These are phyloP conservation scores for Populus ilicifolia DNA, from an alignment of 345 rosid species.

Conservation along the genomic window DNA sequence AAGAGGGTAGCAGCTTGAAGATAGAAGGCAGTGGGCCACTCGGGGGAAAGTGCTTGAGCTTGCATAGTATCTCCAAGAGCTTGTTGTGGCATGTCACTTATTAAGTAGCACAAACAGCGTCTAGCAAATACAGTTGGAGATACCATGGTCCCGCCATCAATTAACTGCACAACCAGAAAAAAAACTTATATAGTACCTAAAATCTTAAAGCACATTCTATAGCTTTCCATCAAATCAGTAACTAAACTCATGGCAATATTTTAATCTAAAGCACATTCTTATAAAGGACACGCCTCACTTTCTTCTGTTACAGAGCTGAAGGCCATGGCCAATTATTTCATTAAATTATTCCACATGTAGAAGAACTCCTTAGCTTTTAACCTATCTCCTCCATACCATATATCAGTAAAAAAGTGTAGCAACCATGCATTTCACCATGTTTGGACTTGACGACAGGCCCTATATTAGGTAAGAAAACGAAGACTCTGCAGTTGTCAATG, in stretches of 20 bases:
- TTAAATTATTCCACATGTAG: not conserved
- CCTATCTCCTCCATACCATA: not conserved
- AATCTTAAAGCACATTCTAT: not conserved
- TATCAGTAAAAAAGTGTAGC: not conserved
- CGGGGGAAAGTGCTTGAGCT: slow-evolving; percentile 77
- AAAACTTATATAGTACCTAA: not conserved
- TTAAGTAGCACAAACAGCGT: slow-evolving; percentile 77
- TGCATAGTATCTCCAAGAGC: slow-evolving; percentile 93
- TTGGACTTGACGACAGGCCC: too few relatives aligned
- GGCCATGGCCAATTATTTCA: not conserved
- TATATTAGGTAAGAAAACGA: not conserved
- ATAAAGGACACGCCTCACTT: not conserved
- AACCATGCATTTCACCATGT: not conserved
- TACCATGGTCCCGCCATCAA: slow-evolving; percentile 71
- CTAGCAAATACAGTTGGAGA: slow-evolving; percentile 79
- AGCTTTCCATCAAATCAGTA: not conserved
- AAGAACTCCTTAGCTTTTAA: not conserved
- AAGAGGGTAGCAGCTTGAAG: slow-evolving; percentile 82
- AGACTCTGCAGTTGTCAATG: not conserved
- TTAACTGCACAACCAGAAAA: slow-evolving; percentile 39
- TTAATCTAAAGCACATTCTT: not conserved
- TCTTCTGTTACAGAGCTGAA: not conserved
- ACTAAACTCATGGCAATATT: not conserved
- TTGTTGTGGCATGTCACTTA: slow-evolving; percentile 63
- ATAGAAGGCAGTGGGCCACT: slow-evolving; percentile 74